A percentile compares a stretch with the other conserved stretches of the same genome.
Conservation (phyloP, 768 basidiomycete species). For the Rhizopogon vinicolor region DNA sequence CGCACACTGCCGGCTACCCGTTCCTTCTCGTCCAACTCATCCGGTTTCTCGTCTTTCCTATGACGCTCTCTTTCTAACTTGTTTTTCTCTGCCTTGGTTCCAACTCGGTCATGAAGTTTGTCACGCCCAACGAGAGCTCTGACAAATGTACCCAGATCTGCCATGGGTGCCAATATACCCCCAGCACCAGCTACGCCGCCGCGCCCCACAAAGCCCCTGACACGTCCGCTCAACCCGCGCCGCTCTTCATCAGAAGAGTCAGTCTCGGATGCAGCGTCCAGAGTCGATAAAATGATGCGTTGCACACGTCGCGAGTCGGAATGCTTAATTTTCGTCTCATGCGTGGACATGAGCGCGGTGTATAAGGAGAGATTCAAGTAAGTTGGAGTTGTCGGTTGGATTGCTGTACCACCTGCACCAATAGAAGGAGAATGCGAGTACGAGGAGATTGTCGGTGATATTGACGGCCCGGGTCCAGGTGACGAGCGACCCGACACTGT, state of each 20-base stretch:
- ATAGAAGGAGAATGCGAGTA: constrained; percentile 22
- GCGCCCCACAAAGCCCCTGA: constrained; percentile 38
- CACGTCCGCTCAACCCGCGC: constrained; percentile 25
- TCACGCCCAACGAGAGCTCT: constrained; percentile 31
- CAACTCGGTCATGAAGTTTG: constrained; percentile 32
- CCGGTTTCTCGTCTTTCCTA: constrained; percentile 28
- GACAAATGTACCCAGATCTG: constrained; percentile 52
- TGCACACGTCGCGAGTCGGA: constrained; percentile 59
- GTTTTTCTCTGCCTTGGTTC: constrained; percentile 3
- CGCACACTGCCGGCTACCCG: constrained; percentile 27
- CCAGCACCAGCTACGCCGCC: constrained; percentile 32
- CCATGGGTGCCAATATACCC: constrained; percentile 40
- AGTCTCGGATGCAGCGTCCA: constrained; percentile 37
- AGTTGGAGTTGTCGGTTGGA: neutral
- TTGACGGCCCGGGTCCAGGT: constrained; percentile 6
- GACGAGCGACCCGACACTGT: constrained; percentile 10
- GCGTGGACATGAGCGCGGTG: constrained; percentile 19
- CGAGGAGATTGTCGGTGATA: constrained; percentile 16
- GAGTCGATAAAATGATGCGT: constrained; percentile 54
- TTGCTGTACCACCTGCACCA: constrained; percentile 19
- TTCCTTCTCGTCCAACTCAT: constrained; percentile 29
- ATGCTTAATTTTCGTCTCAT: constrained; percentile 24
- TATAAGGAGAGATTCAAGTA: constrained; percentile 23
- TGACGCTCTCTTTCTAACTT: constrained; percentile 18
- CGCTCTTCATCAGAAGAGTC: constrained; percentile 28